These are phyloP conservation scores for Naegleria lovaniensis DNA, from an alignment of 208 protist species.

Conservation along the genomic window DNA sequence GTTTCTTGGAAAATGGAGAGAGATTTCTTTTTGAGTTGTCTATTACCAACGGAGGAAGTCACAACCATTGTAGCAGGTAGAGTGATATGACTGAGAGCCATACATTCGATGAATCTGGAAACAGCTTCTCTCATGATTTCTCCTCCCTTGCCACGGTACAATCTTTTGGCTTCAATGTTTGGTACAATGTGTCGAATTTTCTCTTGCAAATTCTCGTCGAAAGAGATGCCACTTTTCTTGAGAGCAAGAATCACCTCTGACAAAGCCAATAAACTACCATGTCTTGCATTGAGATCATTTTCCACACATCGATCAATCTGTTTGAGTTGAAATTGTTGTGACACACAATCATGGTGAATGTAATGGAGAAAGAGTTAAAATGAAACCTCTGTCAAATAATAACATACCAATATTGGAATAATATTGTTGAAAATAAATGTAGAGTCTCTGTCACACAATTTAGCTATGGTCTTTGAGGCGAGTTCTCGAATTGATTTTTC, in stretches of 20 bases:
- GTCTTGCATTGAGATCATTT: constrained; percentile 64
- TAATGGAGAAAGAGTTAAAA: no score
- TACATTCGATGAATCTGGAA: constrained; percentile 69
- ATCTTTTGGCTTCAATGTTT: constrained; percentile 71
- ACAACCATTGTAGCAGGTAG: constrained; percentile 61
- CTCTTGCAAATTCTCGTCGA: background rate
- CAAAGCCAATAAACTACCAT: constrained; percentile 77
- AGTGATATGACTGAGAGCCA: constrained; percentile 53
- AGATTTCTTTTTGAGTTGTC: constrained; percentile 54
- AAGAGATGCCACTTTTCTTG: constrained; percentile 22
- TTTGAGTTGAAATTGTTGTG: no score
- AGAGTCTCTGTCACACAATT: constrained; percentile 47
- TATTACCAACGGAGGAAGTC: constrained; percentile 30
- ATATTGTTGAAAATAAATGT: background rate
- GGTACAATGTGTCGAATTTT: constrained; percentile 49
- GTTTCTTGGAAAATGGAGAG: constrained; percentile 64
- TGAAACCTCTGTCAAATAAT: no score
- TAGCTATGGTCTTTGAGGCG: constrained; percentile 65
- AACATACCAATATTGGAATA: background rate
- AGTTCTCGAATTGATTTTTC: constrained; percentile 68
- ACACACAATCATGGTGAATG: no score
- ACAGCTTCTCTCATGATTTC: constrained; percentile 77
- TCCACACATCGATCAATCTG: constrained; percentile 39
- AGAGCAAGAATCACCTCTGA: constrained; percentile 69
- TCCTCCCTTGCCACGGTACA: constrained; percentile 87